Evolutionary conservation across 768 basidiomycete species (phyloP).

Genomic region (Leccinum rimulosum): DNA sequence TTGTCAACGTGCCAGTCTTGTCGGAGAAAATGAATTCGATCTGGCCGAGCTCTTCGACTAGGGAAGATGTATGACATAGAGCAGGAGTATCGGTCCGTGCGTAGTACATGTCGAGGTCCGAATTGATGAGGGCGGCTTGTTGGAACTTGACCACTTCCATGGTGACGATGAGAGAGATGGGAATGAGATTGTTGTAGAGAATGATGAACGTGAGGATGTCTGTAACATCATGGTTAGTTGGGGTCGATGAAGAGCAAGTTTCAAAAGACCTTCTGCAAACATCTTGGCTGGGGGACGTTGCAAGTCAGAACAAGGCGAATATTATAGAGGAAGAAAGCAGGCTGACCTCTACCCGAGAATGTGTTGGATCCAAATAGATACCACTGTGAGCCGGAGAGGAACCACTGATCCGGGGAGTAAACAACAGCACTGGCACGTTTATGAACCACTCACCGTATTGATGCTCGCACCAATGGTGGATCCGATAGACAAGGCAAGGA

Average conservation of each 20-base stretch:
- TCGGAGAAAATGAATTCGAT: conserved; percentile 97
- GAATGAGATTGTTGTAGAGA: conserved; percentile 98
- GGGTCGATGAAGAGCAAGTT: not conserved
- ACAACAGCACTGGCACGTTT: not conserved
- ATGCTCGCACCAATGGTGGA: conserved; percentile 93
- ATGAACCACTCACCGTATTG: conserved; percentile 50
- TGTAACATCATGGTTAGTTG: conserved; percentile 29
- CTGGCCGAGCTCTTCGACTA: conserved; percentile 98
- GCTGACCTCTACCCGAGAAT: conserved; percentile 62
- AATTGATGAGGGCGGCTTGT: conserved; percentile 96
- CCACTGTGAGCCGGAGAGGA: conserved; percentile 86
- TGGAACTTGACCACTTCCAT: conserved; percentile 99
- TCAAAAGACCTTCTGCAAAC: conserved; percentile 75
- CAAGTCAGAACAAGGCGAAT: not conserved
- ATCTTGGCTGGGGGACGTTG: conserved; percentile 49
- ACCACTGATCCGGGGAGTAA: conserved; percentile 53
- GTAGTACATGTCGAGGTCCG: conserved; percentile 98
- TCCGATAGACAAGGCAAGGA: conserved; percentile 84
- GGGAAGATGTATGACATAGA: conserved; percentile 93
- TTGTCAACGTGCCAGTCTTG: conserved; percentile 92
- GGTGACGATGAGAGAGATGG: conserved; percentile 97
- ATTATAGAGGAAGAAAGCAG: not conserved
- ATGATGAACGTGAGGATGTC: conserved; percentile 99
- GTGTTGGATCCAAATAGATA: conserved; percentile 71
- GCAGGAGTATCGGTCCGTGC: conserved; percentile 93